Base-by-base conservation (phyloP, 2,329 filamentous ascomycete species). In the Sarocladium oryzae region DNA sequence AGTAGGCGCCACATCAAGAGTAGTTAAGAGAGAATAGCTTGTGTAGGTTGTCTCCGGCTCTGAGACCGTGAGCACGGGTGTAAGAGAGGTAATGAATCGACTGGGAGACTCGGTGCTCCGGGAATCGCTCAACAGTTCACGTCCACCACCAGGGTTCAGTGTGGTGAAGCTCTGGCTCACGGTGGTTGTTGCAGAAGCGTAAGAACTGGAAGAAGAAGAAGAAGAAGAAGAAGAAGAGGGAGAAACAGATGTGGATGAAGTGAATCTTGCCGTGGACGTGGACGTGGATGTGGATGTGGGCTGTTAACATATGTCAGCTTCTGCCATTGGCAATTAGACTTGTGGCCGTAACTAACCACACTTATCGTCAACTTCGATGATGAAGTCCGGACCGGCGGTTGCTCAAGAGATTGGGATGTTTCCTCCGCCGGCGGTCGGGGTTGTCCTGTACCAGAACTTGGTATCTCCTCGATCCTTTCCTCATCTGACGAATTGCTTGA, bases 31-130 rank as follows among this genome's bases (percentile, higher is more conserved):
- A 15, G 21, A 24, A n/a, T 10, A 43, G 40, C 40, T 43, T 26
- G 40, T 43, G 40, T 33, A 48, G n/a, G 43, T 48, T 9, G 43
- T 48, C 43, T 48, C 43, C 15, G 43, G 43, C n/a, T 48, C 28
- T 9, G 33, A 24, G 2, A 48, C 28, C 11, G 43, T 48, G 15
- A 48, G 24, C 4, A 48, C 18, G 5, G 43, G 43, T 18, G 43
- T 48, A 16, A 48, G 43, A 48, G 43, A 48, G 28, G 43, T 48
- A 18, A 48, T 33, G 43, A 15, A 32, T 21, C 43, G 10, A 23
- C 26, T 48, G 5, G 28, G 4, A 26, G 24, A 48, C 26, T 32
- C n/a, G 4, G 43, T n/a, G 13, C n/a, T 20, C 4, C 15, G 8
- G 6, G 28, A 20, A 13, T 48, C 18, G 23, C 4, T 4, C 21